Conservation (phyloP, 805 yeast genomes). For the Geotrichum ghanense region DNA sequence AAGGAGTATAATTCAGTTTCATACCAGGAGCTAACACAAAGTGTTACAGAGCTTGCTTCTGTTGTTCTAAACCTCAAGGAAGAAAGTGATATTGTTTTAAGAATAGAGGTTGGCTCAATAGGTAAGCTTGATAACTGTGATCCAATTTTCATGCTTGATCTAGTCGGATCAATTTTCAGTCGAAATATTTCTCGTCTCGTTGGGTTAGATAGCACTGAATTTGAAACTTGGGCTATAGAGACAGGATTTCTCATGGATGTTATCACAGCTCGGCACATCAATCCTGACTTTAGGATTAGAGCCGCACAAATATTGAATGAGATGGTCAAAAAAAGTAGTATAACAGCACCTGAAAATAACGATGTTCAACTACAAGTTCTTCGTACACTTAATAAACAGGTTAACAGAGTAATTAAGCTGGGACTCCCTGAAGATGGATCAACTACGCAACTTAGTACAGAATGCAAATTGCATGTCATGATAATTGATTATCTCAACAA, state of each 20-base stretch:
- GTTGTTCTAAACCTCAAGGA: background rate
- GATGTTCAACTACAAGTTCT: constrained; percentile 30
- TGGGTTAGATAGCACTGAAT: constrained; percentile 19
- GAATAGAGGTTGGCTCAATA: background rate
- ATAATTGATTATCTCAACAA: constrained; percentile 53
- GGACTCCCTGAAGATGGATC: constrained; percentile 10
- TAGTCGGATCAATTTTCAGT: constrained; percentile 40
- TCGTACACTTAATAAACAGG: constrained; percentile 35
- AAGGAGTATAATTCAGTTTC: constrained; percentile 41
- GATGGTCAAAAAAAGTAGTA: constrained; percentile 26
- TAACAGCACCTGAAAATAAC: constrained; percentile 21
- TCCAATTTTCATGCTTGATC: constrained; percentile 36
- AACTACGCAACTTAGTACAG: constrained; percentile 29
- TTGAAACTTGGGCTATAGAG: constrained; percentile 37
- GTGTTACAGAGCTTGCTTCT: constrained; percentile 23
- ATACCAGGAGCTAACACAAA: constrained; percentile 35
- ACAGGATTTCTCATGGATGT: constrained; percentile 36
- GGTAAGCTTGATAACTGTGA: constrained; percentile 8
- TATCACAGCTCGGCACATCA: constrained; percentile 33
- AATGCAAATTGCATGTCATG: constrained; percentile 55
- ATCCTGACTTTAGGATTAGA: constrained; percentile 35
- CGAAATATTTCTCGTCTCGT: constrained; percentile 41
- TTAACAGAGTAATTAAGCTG: constrained; percentile 11
- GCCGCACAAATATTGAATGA: constrained; percentile 43
- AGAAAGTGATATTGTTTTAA: background rate